Base-by-base conservation (phyloP, 169 alveolate species). In the Cryptosporidium sp. region DNA sequence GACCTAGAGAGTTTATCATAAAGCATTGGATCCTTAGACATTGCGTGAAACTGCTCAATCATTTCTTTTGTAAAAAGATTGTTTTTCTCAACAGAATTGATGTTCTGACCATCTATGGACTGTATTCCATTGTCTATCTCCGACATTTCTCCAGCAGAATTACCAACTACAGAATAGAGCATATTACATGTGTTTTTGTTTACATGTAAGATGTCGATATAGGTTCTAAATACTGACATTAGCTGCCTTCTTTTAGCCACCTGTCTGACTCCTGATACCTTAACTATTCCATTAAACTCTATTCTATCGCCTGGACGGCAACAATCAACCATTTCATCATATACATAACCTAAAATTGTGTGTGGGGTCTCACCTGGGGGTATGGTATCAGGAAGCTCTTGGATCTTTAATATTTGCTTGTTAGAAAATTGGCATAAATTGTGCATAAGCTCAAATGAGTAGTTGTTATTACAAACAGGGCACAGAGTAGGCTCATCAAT, bases 221-320 rank as follows among this genome's bases (percentile, higher is more conserved):
- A 98, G 44, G 99, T 97, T 67, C 97, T 94, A 85, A 96, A 98
- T 37, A 98, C 96, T 37, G 97, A 91, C 86, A 95, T 95, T 51
- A 96, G 92, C 21, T 96, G 94, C 87, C 99, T 93, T 93, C 94
- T 96, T 35, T 96, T 92, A 21, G 97, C 92, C 70, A 95, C 96
- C 14, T 94, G 95, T 85, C 99, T 95, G 8, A 96, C 94, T 10
- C 99, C 98, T 23, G 97, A 95, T 9, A 99, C 98, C 87, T 97
- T 96, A 84, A 95, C 96, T 21, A 98, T 98, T 12, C 99, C 99
- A 12, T 97, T 97, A 75, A 97, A 94, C 85, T 96, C 98, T n/a
- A 98, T 98, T 80, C 97, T 95, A 94, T 98, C 99, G 33, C 99
- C 99, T 21, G 99, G 99, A 72, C 94, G 96, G 1, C 97, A 98